These are phyloP conservation scores for Acmispon strigosus DNA, from an alignment of 306 rosid species.

Conservation along the genomic window DNA sequence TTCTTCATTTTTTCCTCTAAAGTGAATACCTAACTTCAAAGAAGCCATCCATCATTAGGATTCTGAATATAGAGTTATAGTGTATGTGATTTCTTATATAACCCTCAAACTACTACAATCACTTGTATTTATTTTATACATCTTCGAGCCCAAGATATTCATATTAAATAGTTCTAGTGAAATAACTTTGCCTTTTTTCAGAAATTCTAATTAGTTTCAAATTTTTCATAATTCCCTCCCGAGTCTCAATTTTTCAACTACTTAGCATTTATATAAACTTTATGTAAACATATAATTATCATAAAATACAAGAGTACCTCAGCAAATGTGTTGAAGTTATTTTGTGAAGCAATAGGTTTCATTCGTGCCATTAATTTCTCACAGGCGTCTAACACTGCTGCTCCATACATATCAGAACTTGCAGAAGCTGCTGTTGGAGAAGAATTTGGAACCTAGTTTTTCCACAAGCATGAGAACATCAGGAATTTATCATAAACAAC, in stretches of 20 bases:
- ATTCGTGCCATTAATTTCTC: conserved; percentile 79
- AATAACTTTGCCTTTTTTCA: background rate
- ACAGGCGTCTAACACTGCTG: conserved; percentile 94
- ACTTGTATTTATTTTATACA: background rate
- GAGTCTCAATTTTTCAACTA: conserved; percentile 1
- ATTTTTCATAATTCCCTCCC: conserved; percentile 3
- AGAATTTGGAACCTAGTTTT: conserved; percentile 78
- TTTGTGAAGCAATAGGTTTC: conserved; percentile 68
- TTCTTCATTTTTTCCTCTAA: background rate
- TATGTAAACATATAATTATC: conserved; percentile 1
- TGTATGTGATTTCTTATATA: background rate
- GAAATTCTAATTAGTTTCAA: background rate
- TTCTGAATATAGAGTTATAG: background rate
- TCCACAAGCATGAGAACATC: conserved; percentile 21
- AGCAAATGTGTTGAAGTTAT: conserved; percentile 58
- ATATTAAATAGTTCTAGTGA: background rate
- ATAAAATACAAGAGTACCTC: conserved; percentile 39
- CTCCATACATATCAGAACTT: conserved; percentile 94
- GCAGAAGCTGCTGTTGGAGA: conserved; percentile 98
- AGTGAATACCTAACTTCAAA: background rate
- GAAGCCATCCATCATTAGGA: background rate
- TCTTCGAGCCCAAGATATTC: background rate
- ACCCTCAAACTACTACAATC: background rate
- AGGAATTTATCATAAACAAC: conserved; percentile 2
- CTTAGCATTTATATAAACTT: background rate